Evolutionary conservation across 306 rosid genomes (phyloP), one percentile per base, ranked within the genome.

Genomic region (Fragaria ananassa): DNA sequence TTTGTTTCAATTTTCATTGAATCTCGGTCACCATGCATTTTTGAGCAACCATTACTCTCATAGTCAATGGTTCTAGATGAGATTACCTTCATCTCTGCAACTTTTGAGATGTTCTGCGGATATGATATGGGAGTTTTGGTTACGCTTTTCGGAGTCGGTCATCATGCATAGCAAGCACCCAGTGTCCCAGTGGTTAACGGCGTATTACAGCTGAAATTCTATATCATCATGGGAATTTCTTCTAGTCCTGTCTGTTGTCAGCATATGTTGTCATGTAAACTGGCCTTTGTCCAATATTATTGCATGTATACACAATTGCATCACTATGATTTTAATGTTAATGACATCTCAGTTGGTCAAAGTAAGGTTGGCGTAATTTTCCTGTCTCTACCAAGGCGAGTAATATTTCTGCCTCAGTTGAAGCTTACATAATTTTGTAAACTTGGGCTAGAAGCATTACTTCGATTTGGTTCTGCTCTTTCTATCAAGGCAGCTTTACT

Each of bases 111-210:
- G 42, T 57, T 21, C 8, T 34, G 53, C 74, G 29, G 78, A 49
- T 54, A 71, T 35, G 78, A 29, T 10, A 27, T 17, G 31, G 41
- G 62, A 57, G 35, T 74, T 56, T 68, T 44, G 0, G 79, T 74
- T 47, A 8, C n/a, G 51, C 50, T 31, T 57, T 56, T n/a, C 14
- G 2, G 70, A 73, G 78, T 71, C 17, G 1, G 11, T 71, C 67
- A 18, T 61, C 77, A 23, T 74, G 41, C 77, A 74, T 7, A n/a
- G 60, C 58, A 31, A 74, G 45, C 70, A 74, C 34, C 78, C 21
- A 3, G 25, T 25, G 39, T 44, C 34, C 78, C 21, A 3, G 23
- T 23, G 37, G 44, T 15, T 27, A 42, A 15, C 0, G 58, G 18
- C 44, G 25, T 54, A 35, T 1, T 39, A 15, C 41, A 25, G 67